Conservation (phyloP, 768 basidiomycete species). For the Pholiota molesta region DNA sequence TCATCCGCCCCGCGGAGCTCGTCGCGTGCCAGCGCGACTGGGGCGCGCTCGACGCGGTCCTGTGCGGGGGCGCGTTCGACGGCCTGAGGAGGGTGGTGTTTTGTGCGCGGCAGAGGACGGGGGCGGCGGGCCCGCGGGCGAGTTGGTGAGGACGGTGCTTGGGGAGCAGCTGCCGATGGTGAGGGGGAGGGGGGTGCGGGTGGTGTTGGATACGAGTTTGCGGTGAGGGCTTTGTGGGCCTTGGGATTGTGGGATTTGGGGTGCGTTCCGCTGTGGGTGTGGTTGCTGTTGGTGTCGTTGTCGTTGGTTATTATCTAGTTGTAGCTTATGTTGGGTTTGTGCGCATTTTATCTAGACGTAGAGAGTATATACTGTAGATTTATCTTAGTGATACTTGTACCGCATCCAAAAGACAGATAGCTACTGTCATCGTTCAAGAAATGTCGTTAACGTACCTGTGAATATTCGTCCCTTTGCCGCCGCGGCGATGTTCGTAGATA, state of each 20-base stretch:
- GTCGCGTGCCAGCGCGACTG: conserved; percentile 21
- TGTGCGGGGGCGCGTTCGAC: conserved; percentile 12
- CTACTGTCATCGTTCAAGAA: too few species aligned
- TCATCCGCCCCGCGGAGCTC: conserved; percentile 22
- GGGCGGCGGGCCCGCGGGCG: neutral
- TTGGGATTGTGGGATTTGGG: neutral
- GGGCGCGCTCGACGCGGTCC: conserved; percentile 16
- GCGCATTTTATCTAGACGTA: too few species aligned
- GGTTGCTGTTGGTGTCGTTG: too few species aligned
- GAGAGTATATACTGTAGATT: too few species aligned
- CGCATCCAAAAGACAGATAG: too few species aligned
- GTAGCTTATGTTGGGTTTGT: too few species aligned
- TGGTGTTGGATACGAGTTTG: conserved; percentile 12
- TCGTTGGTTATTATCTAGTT: too few species aligned
- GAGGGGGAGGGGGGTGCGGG: conserved; percentile 16
- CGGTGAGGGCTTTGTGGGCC: neutral
- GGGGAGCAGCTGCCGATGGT: conserved; percentile 18
- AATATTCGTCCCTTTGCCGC: too few species aligned
- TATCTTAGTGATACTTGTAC: too few species aligned
- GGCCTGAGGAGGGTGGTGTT: conserved; percentile 18
- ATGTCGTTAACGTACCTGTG: too few species aligned
- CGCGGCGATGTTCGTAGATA: too few species aligned
- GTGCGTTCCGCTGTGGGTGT: neutral
- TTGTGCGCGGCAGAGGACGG: conserved; percentile 10
- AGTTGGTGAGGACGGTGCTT: conserved; percentile 14